Evolutionary conservation across 2,329 filamentous ascomycete genomes (phyloP), one percentile per base, ranked within the genome.

Genomic region (Diaporthe nobilis): DNA sequence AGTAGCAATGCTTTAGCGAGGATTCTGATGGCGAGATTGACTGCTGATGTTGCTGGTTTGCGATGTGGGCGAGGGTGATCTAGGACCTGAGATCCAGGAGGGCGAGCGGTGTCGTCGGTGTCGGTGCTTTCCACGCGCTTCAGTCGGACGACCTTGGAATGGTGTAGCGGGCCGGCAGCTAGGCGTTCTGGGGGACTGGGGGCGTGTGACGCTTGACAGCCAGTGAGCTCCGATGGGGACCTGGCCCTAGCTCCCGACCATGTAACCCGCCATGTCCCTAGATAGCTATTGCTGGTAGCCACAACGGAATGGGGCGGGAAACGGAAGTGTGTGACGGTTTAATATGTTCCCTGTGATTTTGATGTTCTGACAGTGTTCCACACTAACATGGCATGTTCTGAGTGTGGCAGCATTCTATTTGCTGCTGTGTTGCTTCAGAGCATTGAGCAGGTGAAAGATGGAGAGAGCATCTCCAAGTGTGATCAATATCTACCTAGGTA

Each of bases 181-280:
- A 39, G 65, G 47, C 47, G 49, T 25, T 39, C 49, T 44, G 34
- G 25, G 63, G 47, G 63, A 37, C 28, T 28, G 31, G 47, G 34
- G 31, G 28, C 31, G 47, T 68, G 65, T 53, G 47, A 68, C 31
- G 47, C 65, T 37, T 53, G 47, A 68, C 28, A 68, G 65, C 65
- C 65, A 42, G 65, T 70, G 67, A 65, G 72, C 72, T 72, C 31
- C 39, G 68, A 51, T 49, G 28, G 37, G 55, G 34, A 55, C 51
- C 71, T 75, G 73, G 67, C 68, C 73, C 68, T 73, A 77, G 75
- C 75, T 77, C 44, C 57, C 34, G 8, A 4, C 65, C 49, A 39
- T 55, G 65, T 55, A 68, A 68, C 65, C 47, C 22, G 34, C n/a
- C 37, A 12, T 53, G 15, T 39, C 31, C 28, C 10, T 6, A n/a